Base-by-base conservation (phyloP, 2,329 filamentous ascomycete species). In the Samsoniella hepiali region DNA sequence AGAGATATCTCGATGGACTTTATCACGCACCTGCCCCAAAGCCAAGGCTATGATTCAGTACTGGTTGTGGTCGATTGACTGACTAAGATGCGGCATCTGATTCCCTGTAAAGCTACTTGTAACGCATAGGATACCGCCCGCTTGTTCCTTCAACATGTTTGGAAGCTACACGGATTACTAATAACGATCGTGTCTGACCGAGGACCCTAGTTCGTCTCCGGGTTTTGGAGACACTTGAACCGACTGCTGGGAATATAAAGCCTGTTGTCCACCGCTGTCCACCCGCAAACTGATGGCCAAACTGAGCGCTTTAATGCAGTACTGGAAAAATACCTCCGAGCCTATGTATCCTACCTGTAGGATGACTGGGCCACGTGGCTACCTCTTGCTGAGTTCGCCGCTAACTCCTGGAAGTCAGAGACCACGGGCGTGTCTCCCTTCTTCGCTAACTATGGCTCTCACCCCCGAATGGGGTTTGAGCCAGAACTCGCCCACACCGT, bases 1-100 rank as follows among this genome's bases (percentile, higher is more conserved):
- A 44, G 51, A 56, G 56, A 64, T n/a, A 67, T 60, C 3, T 65
- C 51, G 47, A 59, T 62, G 59, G 42, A 63, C 34, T 64, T 58
- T 62, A 65, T 65, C 57, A 65, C 44, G 31, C 47, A 65, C 8
- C 36, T 65, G 13, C 47, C 47, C 47, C 27, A 50, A 31, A 50
- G 47, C 47, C 27, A 50, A 31, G 47, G 47, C 27, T 50, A 50
- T 50, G 13, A 50, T 31, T 50, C 27, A 50, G 13, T 50, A 50
- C 13, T 50, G 13, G 47, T 50, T 50, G 13, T 50, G 13, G 47
- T 50, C 13, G 13, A 50, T 31, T 22, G 13, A 31, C 27, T 50
- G 13, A 50, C 22, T 31, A 50, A 50, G 47, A 50, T 50, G 13
- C 27, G 27, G 27, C 13, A 50, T 31, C 47, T 50, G 27, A 50